phyloP scores from a whole-genome alignment of 305 asterid species.

The Petunia hybrid region DNA sequence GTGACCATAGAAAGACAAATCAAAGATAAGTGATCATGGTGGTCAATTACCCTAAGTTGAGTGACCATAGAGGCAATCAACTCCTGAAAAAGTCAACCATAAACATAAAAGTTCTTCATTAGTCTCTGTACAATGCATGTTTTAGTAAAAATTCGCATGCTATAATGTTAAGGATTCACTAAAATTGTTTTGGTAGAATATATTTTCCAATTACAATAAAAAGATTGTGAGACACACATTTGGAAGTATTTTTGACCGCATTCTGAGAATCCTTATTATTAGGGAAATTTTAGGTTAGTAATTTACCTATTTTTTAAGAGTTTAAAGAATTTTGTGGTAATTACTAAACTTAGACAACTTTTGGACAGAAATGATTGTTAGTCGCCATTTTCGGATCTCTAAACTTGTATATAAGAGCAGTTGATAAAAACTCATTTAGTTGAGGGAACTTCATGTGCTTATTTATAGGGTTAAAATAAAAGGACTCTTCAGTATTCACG shows the following conservation, averaged over 20 bases:
- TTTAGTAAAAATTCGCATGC: too few species aligned
- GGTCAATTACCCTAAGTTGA: too few species aligned
- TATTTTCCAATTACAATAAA: neutral
- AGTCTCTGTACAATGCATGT: too few species aligned
- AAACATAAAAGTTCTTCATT: too few species aligned
- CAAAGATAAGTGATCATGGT: too few species aligned
- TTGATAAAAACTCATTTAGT: neutral
- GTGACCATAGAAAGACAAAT: too few species aligned
- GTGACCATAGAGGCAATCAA: too few species aligned
- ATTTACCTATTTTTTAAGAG: constrained; percentile 8
- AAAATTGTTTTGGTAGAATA: neutral
- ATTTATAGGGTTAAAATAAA: neutral
- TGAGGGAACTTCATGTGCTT: constrained; percentile 30
- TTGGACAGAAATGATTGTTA: neutral
- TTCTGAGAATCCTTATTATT: neutral
- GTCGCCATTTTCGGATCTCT: constrained; percentile 4
- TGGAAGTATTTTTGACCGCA: neutral
- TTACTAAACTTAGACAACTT: neutral
- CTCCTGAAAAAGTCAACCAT: too few species aligned
- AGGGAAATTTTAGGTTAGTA: constrained; percentile 10
- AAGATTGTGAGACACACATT: neutral
- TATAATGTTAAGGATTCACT: too few species aligned
- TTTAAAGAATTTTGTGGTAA: neutral
- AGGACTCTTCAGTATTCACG: constrained; percentile 15
- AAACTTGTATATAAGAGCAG: constrained; percentile 10